These are phyloP conservation scores for Pseudonitzschia multistriata DNA, from an alignment of 108 stramenopile genomes.

Conservation along the genomic window DNA sequence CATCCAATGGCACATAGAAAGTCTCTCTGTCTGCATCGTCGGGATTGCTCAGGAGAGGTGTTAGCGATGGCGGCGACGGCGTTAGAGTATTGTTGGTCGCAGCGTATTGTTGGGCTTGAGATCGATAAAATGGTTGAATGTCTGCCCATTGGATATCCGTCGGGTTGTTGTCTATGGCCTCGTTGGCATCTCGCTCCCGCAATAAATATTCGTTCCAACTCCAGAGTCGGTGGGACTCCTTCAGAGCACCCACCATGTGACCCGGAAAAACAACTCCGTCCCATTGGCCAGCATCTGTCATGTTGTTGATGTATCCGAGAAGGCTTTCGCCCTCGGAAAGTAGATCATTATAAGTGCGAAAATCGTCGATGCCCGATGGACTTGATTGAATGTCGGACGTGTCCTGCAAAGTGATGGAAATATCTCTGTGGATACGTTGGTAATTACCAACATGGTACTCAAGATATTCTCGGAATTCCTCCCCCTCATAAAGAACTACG, in stretches of 20 bases:
- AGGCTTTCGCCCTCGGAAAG: not conserved
- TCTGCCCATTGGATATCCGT: conserved; percentile 20
- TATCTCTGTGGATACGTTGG: conserved; percentile 18
- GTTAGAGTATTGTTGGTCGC: not conserved
- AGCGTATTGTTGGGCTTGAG: conserved; percentile 2
- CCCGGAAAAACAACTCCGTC: conserved; percentile 33
- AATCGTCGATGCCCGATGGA: not conserved
- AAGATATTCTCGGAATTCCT: conserved; percentile 26
- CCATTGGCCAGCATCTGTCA: conserved; percentile 7
- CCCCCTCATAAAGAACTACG: conserved; percentile 9
- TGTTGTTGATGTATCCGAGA: not conserved
- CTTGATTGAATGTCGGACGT: not conserved
- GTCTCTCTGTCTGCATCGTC: not conserved
- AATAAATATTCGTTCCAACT: conserved; percentile 20
- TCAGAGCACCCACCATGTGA: conserved; percentile 27
- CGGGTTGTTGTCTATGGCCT: not conserved
- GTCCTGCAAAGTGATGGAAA: conserved; percentile 13
- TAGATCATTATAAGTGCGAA: not conserved
- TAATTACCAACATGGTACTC: conserved; percentile 23
- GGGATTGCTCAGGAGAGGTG: not conserved
- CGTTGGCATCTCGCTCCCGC: not conserved
- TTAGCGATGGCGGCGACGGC: not conserved
- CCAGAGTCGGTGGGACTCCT: conserved; percentile 13
- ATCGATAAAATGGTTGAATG: conserved; percentile 25
- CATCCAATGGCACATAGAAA: conserved; percentile 37